phyloP scores from a whole-genome alignment of 176 grass and related monocot genomes.

The Triticum urartu region DNA sequence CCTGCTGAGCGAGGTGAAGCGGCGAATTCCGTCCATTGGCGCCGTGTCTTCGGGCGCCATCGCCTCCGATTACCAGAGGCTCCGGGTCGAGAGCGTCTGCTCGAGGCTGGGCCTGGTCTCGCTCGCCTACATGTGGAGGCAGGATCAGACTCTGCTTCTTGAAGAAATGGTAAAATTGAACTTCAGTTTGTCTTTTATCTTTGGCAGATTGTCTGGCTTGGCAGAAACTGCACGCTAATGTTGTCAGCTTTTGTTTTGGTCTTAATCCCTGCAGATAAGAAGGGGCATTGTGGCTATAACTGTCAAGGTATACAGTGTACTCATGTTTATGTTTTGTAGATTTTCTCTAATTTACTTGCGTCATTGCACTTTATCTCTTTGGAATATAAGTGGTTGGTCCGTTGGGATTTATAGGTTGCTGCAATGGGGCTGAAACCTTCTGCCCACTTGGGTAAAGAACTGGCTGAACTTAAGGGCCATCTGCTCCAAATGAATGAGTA shows the following conservation, averaged over 20 bases:
- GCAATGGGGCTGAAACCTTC: slow-evolving; percentile 82
- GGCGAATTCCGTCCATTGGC: slow-evolving; percentile 57
- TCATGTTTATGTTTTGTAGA: not conserved
- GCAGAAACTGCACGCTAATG: not conserved
- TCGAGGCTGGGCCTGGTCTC: slow-evolving; percentile 82
- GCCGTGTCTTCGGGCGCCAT: slow-evolving; percentile 88
- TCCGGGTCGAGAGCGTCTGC: slow-evolving; percentile 88
- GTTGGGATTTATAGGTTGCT: slow-evolving; percentile 61
- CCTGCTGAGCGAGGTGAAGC: slow-evolving; percentile 73
- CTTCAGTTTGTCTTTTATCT: not conserved
- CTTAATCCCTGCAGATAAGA: slow-evolving; percentile 71
- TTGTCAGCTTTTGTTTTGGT: not conserved
- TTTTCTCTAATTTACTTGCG: not conserved
- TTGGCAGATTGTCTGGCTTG: slow-evolving; percentile 4
- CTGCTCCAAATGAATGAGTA: slow-evolving; percentile 87
- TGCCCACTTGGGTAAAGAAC: slow-evolving; percentile 82
- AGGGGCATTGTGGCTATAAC: slow-evolving; percentile 82
- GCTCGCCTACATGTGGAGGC: slow-evolving; percentile 88
- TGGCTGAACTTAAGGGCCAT: slow-evolving; percentile 60
- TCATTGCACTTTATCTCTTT: not conserved
- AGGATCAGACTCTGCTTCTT: slow-evolving; percentile 84
- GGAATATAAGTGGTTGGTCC: not conserved
- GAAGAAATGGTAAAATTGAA: slow-evolving; percentile 81
- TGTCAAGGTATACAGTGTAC: slow-evolving; percentile 63
- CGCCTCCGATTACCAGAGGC: slow-evolving; percentile 91